Percentiles rank a stretch among this genome's conserved stretches.
phyloP scores from a whole-genome alignment of 73 alveolate species.

The Paramecium octaurelia region DNA sequence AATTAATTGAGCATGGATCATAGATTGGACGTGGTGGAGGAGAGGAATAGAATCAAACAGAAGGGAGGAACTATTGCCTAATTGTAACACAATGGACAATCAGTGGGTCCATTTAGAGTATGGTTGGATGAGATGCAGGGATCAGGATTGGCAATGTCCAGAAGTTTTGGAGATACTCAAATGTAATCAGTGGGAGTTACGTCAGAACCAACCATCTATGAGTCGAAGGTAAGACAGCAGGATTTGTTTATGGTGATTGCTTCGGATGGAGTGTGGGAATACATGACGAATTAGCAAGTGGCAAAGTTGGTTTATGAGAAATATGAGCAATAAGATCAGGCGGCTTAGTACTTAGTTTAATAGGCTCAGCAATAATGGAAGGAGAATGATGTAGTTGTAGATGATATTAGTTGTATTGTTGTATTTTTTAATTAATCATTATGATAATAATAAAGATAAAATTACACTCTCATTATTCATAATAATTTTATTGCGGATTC shows the following conservation, averaged over 20 bases:
- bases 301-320: conserved; percentile 38
- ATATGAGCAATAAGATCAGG: conserved; percentile 15
- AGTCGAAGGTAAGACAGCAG: not conserved
- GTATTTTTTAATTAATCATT: conserved; percentile 38
- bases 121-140: conserved; percentile 72
- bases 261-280: conserved; percentile 62
- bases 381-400: conserved; percentile 21
- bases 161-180: conserved; percentile 78
- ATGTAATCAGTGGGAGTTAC: conserved; percentile 81
- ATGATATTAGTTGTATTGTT: conserved; percentile 63
- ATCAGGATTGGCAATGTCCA: conserved; percentile 83
- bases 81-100: conserved; percentile 64
- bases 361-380: conserved; percentile 46
- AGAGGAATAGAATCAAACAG: conserved; percentile 69
- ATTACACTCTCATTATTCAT: conserved; percentile 15
- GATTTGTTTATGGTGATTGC: conserved; percentile 56
- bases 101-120: conserved; percentile 77
- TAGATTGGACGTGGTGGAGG: conserved; percentile 76
- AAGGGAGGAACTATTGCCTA: conserved; percentile 73
- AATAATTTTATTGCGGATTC: conserved; percentile 56
- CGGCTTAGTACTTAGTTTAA: not conserved
- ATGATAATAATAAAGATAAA: not conserved
- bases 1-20: conserved; percentile 77
- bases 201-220: conserved; percentile 66
- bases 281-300: not conserved